These are phyloP conservation scores for Copromyces sp. DNA, from an alignment of 495 filamentous ascomycete species.

Conservation along the genomic window DNA sequence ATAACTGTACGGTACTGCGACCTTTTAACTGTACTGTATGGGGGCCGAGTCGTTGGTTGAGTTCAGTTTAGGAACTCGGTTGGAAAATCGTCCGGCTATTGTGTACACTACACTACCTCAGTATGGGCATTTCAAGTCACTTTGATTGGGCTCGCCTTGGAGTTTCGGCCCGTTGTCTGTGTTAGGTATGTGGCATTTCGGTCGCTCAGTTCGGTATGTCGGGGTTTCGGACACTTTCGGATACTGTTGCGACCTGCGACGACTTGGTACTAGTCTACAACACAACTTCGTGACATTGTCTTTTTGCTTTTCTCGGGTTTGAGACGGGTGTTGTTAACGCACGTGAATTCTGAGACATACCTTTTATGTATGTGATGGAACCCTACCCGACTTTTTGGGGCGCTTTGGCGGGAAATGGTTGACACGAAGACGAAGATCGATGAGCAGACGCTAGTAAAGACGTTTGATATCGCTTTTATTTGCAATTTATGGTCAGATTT, in stretches of 20 bases:
- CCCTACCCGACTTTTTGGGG: background rate
- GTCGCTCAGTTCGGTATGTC: background rate
- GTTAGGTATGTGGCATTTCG: background rate
- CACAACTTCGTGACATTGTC: background rate
- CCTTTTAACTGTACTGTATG: no score
- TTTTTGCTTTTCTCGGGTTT: background rate
- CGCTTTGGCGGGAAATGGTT: background rate
- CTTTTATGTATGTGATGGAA: background rate
- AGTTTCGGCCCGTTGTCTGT: background rate
- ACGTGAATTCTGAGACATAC: background rate
- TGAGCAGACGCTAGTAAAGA: no score
- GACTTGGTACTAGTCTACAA: background rate
- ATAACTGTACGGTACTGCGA: background rate
- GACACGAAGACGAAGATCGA: background rate
- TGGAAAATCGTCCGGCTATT: background rate
- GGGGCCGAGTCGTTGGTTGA: background rate
- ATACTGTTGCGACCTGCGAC: background rate
- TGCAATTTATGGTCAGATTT: no score
- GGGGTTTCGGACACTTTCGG: background rate
- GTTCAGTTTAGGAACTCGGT: background rate
- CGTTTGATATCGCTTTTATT: background rate
- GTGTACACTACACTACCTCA: no score
- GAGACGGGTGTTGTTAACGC: background rate
- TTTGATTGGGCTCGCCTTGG: no score
- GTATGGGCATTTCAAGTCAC: no score